These are phyloP conservation scores for Pythium volutum DNA, from an alignment of 352 stramenopile genomes.

Conservation along the genomic window DNA sequence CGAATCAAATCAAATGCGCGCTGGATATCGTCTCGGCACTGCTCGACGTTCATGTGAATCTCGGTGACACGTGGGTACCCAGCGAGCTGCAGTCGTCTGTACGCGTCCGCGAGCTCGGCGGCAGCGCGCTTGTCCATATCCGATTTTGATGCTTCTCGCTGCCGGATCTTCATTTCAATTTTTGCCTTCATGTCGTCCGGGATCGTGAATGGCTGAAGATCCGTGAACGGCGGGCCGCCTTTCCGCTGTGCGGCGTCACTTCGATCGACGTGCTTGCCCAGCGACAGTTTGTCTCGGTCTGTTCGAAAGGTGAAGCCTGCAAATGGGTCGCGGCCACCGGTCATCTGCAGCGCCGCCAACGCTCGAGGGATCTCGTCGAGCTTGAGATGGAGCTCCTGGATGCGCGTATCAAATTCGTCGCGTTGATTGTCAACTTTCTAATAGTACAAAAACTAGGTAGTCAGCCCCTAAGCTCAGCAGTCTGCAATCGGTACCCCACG, in stretches of 20 bases:
- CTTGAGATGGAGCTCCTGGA: constrained; percentile 57
- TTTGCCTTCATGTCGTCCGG: constrained; percentile 78
- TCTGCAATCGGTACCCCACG: background rate
- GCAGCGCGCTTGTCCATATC: constrained; percentile 43
- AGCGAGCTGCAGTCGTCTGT: constrained; percentile 53
- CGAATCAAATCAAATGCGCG: constrained; percentile 63
- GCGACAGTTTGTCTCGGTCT: constrained; percentile 45
- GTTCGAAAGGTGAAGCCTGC: constrained; percentile 50
- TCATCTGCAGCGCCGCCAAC: constrained; percentile 43
- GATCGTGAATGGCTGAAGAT: constrained; percentile 71
- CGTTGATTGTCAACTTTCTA: constrained; percentile 73
- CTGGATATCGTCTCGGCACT: constrained; percentile 67
- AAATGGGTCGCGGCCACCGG: constrained; percentile 12
- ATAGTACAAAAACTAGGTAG: background rate
- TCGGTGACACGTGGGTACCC: constrained; percentile 61
- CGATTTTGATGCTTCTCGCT: constrained; percentile 47
- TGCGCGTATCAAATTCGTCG: constrained; percentile 58
- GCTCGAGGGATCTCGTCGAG: constrained; percentile 57
- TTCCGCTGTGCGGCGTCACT: constrained; percentile 18
- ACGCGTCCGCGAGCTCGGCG: constrained; percentile 54
- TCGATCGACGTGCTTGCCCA: constrained; percentile 47
- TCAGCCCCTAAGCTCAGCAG: background rate
- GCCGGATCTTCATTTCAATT: constrained; percentile 64
- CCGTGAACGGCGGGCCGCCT: constrained; percentile 46
- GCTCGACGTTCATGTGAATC: constrained; percentile 52